These are phyloP conservation scores for Phytopythium ostracodes DNA, from an alignment of 352 stramenopile species.

Conservation along the genomic window DNA sequence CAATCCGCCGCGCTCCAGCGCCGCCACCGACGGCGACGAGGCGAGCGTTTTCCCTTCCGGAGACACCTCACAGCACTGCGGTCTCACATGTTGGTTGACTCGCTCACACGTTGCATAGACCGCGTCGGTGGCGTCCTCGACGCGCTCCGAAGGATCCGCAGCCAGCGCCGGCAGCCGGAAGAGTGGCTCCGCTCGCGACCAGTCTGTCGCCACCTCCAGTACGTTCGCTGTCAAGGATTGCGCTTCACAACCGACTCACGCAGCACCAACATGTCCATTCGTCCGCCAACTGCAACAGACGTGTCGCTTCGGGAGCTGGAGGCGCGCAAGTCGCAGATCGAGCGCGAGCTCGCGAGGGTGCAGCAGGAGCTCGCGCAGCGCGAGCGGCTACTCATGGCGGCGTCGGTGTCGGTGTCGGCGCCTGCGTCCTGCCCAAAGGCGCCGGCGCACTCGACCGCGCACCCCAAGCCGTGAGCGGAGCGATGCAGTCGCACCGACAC, in stretches of 20 bases:
- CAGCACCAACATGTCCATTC: not conserved
- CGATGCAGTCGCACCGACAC: not conserved
- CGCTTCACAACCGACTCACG: not conserved
- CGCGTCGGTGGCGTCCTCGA: constrained; percentile 2
- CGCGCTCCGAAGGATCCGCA: not conserved
- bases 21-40: constrained; percentile 3
- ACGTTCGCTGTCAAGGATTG: constrained; percentile 1
- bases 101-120: not conserved
- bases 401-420: not conserved
- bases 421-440: not conserved
- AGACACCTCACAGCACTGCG: not conserved
- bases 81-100: not conserved
- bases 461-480: not conserved
- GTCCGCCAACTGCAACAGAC: constrained; percentile 11
- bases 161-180: not conserved
- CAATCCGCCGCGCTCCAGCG: not conserved
- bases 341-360: constrained; percentile 40
- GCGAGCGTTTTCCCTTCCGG: not conserved
- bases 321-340: constrained; percentile 53
- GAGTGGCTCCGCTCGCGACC: not conserved
- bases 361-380: constrained; percentile 36
- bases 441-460: not conserved
- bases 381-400: constrained; percentile 4
- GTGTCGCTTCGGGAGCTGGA: constrained; percentile 54
- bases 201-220: constrained; percentile 40